Conservation (phyloP, 129 eudicot species). For the Flaveria robusta region DNA sequence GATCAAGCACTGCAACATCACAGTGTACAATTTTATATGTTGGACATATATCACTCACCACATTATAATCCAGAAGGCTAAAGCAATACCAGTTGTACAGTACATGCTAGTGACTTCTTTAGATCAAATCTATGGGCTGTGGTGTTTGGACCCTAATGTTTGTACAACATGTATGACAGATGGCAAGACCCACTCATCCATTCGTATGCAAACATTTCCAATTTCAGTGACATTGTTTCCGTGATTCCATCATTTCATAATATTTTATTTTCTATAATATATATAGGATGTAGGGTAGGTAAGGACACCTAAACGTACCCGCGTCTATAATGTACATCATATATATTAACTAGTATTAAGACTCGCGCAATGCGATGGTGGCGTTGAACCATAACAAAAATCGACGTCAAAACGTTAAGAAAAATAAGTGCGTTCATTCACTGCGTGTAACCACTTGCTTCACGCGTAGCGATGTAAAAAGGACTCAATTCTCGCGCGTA, state of each 20-base stretch:
- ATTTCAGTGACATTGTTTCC: slow-evolving; percentile 7
- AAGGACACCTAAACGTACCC: too few species aligned
- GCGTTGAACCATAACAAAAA: too few species aligned
- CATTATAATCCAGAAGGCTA: slow-evolving; percentile 15
- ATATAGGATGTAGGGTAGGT: neutral
- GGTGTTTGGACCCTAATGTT: slow-evolving; percentile 26
- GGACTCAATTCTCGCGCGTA: too few species aligned
- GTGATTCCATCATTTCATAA: neutral
- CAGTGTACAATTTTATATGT: slow-evolving; percentile 33
- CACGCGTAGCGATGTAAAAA: too few species aligned
- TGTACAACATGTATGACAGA: slow-evolving; percentile 9
- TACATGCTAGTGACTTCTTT: slow-evolving; percentile 21
- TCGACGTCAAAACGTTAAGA: too few species aligned
- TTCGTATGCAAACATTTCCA: slow-evolving; percentile 35
- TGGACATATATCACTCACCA: slow-evolving; percentile 43
- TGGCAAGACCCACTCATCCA: slow-evolving; percentile 14
- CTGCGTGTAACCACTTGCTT: too few species aligned
- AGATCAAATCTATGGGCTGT: slow-evolving; percentile 42
- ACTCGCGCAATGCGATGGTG: too few species aligned
- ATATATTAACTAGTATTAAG: too few species aligned
- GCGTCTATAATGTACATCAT: too few species aligned
- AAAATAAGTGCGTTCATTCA: too few species aligned
- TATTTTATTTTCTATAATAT: neutral
- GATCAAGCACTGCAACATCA: slow-evolving; percentile 22
- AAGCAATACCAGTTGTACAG: slow-evolving; percentile 34